phyloP scores from a whole-genome alignment of 768 basidiomycete species.

The Sarcodon sp. region DNA sequence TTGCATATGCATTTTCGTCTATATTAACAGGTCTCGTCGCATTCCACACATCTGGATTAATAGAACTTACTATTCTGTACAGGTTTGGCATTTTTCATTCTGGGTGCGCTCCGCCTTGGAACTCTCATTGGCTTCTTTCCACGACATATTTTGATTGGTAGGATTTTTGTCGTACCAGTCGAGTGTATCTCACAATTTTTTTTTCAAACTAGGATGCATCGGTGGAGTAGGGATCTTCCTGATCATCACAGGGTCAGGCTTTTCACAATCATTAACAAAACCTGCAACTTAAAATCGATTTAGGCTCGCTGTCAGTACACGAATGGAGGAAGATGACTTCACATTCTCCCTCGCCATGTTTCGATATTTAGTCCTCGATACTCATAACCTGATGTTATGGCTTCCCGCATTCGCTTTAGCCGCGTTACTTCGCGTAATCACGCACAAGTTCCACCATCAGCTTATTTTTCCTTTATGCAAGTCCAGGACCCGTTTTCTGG shows the following conservation, averaged over 20 bases:
- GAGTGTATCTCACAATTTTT: background rate
- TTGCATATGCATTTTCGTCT: conserved; percentile 78
- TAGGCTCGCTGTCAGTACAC: conserved; percentile 76
- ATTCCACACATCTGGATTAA: background rate
- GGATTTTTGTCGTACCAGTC: conserved; percentile 12
- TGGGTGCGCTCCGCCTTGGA: conserved; percentile 77
- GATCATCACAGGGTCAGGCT: conserved; percentile 67
- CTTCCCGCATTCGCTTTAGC: conserved; percentile 67
- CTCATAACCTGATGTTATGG: conserved; percentile 65
- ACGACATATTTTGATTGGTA: conserved; percentile 93
- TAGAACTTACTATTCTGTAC: conserved; percentile 4
- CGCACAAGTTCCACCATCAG: conserved; percentile 71
- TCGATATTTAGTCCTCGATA: conserved; percentile 51
- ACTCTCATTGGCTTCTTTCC: conserved; percentile 91
- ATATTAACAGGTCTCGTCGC: conserved; percentile 63
- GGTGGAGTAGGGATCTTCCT: conserved; percentile 95
- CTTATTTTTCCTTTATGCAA: conserved; percentile 81
- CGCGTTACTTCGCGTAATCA: conserved; percentile 66
- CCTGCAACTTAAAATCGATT: background rate
- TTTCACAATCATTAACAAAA: background rate
- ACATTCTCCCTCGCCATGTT: conserved; percentile 52
- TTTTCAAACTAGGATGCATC: conserved; percentile 48
- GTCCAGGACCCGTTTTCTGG: conserved; percentile 19
- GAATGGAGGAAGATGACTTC: conserved; percentile 71
- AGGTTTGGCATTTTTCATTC: conserved; percentile 76